Evolutionary conservation across 169 alveolate genomes (phyloP), one percentile per base, ranked within the genome.

Genomic region (Plasmodium knowlesi): DNA sequence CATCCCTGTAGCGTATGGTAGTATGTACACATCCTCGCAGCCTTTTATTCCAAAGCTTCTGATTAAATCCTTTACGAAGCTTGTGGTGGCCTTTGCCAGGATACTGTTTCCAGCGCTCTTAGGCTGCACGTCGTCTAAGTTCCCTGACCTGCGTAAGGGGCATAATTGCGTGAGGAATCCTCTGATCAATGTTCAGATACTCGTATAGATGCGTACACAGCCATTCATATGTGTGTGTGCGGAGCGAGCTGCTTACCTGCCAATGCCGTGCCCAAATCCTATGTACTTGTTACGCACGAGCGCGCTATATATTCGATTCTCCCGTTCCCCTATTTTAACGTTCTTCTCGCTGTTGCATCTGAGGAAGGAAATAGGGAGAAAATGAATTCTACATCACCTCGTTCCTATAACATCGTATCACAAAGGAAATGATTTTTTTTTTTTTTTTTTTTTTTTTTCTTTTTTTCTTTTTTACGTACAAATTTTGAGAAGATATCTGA

Each of bases 1-100:
- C 95, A 90, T 90, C 4, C 95, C 95, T 0, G 95, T 90, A 43
- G 95, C 95, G 76, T 90, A 90, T 71, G 95, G 95, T 32, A 90
- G 82, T 90, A 90, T 90, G 74, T 71, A 80, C 8, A 90, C 95
- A 71, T 90, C 95, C 34, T 90, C 80, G 53, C 95, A 90, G 37
- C 92, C 37, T 32, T 28, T 90, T 46, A 90, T 90, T 37, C 95
- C 95, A 82, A 90, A 90, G 53, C 50, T 67, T 70, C 39, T 61
- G 19, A 90, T 90, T 25, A 90, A 16, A 39, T 90, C 61, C 57
- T 90, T 90, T 43, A 90, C 83, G 12, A 90, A 34, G 25, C 84
- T 14, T 3, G 95, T 71, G 34, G 95, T 90, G 22, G 73, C 43
- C 76, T 90, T 90, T 2, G 85, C 83, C 30, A 90, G 67, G 30